Percentiles rank a stretch among this genome's conserved stretches.
Evolutionary conservation across 1,284 basidiomycete species (phyloP).

Genomic region (Boletus sp.): DNA sequence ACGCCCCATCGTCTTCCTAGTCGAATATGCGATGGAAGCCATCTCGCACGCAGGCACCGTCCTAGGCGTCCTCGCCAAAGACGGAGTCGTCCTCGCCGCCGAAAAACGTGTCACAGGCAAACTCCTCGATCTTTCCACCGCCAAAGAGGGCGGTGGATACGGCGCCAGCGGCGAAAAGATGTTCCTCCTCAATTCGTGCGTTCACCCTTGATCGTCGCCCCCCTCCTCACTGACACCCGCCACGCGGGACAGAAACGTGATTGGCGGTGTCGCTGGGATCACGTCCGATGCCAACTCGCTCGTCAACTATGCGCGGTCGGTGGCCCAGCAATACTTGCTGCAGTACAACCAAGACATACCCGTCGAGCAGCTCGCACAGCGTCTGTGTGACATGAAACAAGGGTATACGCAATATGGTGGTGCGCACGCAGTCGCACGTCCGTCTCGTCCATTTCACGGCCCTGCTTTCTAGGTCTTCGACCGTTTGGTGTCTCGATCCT

Average conservation of each 20-base stretch:
- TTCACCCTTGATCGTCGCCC: conserved; percentile 22
- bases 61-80: conserved; percentile 92
- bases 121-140: conserved; percentile 85
- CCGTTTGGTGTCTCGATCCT: conserved; percentile 98
- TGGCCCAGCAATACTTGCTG: conserved; percentile 88
- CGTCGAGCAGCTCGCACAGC: conserved; percentile 93
- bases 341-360: conserved; percentile 98
- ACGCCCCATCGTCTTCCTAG: conserved; percentile 45
- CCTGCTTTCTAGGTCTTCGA: conserved; percentile 70
- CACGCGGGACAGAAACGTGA: conserved; percentile 74
- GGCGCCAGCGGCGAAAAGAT: conserved; percentile 98
- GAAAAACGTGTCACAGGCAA: conserved; percentile 99
- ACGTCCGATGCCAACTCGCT: conserved; percentile 98
- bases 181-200: conserved; percentile 88
- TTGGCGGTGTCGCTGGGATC: conserved; percentile 93
- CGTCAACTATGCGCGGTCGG: conserved; percentile 92
- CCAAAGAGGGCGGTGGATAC: conserved; percentile 83
- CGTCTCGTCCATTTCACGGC: not conserved
- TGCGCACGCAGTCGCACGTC: conserved; percentile 39
- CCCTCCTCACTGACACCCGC: not conserved
- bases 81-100: conserved; percentile 96
- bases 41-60: conserved; percentile 98
- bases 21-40: conserved; percentile 99
- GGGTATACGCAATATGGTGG: conserved; percentile 99
- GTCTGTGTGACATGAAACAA: conserved; percentile 97